Evolutionary conservation across 163 green algal genomes (phyloP).

Genomic region (Scenedesmus sp.): DNA sequence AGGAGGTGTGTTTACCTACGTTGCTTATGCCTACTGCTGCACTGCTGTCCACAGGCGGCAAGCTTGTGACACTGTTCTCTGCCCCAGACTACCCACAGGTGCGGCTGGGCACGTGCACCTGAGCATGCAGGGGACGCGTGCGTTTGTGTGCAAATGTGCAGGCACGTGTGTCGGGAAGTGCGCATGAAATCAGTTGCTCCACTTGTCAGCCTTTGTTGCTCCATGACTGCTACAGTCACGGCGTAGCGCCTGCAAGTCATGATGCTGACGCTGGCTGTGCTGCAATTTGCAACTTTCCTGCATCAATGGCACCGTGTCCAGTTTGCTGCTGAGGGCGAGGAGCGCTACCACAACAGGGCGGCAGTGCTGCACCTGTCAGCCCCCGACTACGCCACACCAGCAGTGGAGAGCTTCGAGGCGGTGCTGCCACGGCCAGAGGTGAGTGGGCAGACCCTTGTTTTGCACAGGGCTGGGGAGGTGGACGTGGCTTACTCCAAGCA

Average conservation of each 20-base stretch:
- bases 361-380: conserved; percentile 79
- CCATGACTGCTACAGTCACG: neutral
- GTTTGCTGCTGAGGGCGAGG: conserved; percentile 31
- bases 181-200: too few relatives aligned
- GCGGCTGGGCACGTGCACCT: neutral
- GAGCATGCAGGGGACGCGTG: neutral
- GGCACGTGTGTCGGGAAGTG: neutral
- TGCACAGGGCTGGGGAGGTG: neutral
- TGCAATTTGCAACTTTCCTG: neutral
- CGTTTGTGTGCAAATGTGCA: neutral
- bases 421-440: conserved; percentile 63
- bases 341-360: conserved; percentile 81
- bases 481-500: too few relatives aligned
- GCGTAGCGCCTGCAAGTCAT: neutral
- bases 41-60: conserved; percentile 40
- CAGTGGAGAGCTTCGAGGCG: conserved; percentile 68
- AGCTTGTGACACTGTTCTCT: conserved; percentile 90
- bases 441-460: neutral
- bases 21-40: neutral
- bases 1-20: neutral
- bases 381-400: conserved; percentile 59
- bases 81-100: conserved; percentile 94
- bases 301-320: neutral
- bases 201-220: too few relatives aligned
- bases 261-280: neutral